These are phyloP conservation scores for Linnemannia hyalina DNA, from an alignment of 192 early-diverging fungal genomes.

Conservation along the genomic window DNA sequence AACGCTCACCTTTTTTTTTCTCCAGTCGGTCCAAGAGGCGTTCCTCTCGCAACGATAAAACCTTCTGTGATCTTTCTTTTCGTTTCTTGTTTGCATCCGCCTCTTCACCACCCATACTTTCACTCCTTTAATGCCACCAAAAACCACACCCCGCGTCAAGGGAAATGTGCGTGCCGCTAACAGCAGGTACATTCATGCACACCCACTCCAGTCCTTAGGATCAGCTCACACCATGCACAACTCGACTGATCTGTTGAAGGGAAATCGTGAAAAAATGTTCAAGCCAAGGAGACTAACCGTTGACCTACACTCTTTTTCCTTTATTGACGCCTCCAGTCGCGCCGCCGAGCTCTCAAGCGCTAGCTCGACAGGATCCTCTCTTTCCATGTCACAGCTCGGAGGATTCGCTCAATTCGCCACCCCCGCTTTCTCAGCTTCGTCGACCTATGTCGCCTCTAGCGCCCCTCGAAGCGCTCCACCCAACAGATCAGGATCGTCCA, in stretches of 20 bases:
- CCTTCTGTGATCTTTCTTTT: constrained; percentile 1
- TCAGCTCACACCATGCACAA: constrained; percentile 38
- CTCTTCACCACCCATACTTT: background rate
- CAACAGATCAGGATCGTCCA: constrained; percentile 36
- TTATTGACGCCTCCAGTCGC: constrained; percentile 59
- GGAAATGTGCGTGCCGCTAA: constrained; percentile 88
- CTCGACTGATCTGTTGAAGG: constrained; percentile 30
- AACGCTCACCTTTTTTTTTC: background rate
- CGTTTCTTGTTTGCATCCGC: background rate
- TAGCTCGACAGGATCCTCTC: constrained; percentile 52
- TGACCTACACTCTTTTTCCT: constrained; percentile 38
- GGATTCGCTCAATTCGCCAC: constrained; percentile 81
- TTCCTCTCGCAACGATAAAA: background rate
- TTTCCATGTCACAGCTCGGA: constrained; percentile 62
- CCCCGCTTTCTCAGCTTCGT: constrained; percentile 27
- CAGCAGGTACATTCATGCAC: constrained; percentile 79
- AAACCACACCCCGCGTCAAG: constrained; percentile 81
- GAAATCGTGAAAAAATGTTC: background rate
- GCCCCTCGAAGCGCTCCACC: constrained; percentile 37
- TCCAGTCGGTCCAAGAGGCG: constrained; percentile 33
- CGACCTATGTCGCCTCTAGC: constrained; percentile 47
- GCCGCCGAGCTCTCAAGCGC: constrained; percentile 68
- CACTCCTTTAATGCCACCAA: constrained; percentile 48
- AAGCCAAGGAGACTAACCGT: constrained; percentile 41
- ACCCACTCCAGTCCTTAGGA: constrained; percentile 1